A percentile compares a stretch with the other conserved stretches of the same genome.
Conservation (phyloP, 2,329 filamentous ascomycete genomes). For the Colletotrichum navitas region DNA sequence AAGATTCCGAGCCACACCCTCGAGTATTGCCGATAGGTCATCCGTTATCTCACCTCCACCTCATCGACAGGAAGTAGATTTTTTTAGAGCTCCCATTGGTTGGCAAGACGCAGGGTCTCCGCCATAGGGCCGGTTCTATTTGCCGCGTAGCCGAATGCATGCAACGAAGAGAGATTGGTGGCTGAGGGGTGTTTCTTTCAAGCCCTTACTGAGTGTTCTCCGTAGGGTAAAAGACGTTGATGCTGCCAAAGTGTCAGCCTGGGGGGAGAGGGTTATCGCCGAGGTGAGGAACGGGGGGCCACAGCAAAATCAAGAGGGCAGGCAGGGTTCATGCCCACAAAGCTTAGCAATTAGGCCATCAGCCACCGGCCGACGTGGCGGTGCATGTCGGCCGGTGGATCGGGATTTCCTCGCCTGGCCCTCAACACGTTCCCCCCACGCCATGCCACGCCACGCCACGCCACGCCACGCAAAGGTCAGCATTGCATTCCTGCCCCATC, state of each 20-base stretch:
- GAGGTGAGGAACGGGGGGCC: not conserved
- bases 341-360: conserved; percentile 29
- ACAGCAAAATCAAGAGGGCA: not conserved
- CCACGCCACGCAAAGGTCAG: not conserved
- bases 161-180: conserved; percentile 16
- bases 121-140: conserved; percentile 18
- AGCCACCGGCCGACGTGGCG: not conserved
- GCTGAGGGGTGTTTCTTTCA: conserved; percentile 1
- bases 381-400: not conserved
- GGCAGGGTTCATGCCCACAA: conserved; percentile 21
- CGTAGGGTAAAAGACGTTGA: not conserved
- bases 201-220: not conserved
- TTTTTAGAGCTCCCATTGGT: conserved; percentile 24
- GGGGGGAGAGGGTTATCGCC: not conserved
- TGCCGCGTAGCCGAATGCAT: conserved; percentile 35
- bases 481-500: not conserved
- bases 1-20: not conserved
- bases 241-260: not conserved
- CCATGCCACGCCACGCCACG: too few relatives aligned
- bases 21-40: conserved; percentile 1
- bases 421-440: too few relatives aligned
- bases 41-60: conserved; percentile 30
- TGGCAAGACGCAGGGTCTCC: conserved; percentile 8
- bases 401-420: not conserved
- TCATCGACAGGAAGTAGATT: conserved; percentile 19